Base-by-base conservation (phyloP, 163 green algal genomes). In the Volvox carteri region DNA sequence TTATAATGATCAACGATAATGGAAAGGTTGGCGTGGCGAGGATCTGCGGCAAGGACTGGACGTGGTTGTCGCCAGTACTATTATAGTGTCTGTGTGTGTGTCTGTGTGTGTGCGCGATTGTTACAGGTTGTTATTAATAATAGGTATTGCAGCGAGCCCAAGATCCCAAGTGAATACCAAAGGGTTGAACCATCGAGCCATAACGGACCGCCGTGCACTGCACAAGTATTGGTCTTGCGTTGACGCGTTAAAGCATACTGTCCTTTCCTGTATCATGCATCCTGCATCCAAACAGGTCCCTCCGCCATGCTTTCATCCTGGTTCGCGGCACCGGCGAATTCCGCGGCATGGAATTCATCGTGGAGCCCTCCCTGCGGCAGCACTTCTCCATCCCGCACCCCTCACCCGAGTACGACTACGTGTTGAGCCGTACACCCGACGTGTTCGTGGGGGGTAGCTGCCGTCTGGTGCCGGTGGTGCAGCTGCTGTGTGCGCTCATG, bases 401-500 rank as follows among this genome's bases (percentile, higher is more conserved):
- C 39, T 92, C 91, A 28, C n/a, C 78, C 48, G 83, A 85, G 0
- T 95, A 95, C 83, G 11, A 28, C 16, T 67, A 42, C 33, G 42
- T 93, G 35, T 87, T 96, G 54, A 67, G 46, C 25, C 39, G 48
- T 19, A 62, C 90, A 42, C 90, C 93, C 16, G 52, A 79, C 6
- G 87, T 91, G 54, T 96, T 94, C 88, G 92, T 95, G 48, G 93
- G 93, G 28, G 65, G 86, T 8, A 42, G 37, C 28, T 74, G 56
- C 62, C 85, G 90, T 14, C 85, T 96, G 6, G 78, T 81, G 37
- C 90, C 90, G 0, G 1, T 95, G 0, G 93, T 96, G 84, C 87
- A 94, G 52, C 56, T 92, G 70, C 67, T 97, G 39, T 96, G 92
- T 86, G 88, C 83, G 14, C 93, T 95, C 76, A 95, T 97, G 93